Base-by-base conservation (phyloP, 139 green algal genomes). In the Chlamydomonas incerta region DNA sequence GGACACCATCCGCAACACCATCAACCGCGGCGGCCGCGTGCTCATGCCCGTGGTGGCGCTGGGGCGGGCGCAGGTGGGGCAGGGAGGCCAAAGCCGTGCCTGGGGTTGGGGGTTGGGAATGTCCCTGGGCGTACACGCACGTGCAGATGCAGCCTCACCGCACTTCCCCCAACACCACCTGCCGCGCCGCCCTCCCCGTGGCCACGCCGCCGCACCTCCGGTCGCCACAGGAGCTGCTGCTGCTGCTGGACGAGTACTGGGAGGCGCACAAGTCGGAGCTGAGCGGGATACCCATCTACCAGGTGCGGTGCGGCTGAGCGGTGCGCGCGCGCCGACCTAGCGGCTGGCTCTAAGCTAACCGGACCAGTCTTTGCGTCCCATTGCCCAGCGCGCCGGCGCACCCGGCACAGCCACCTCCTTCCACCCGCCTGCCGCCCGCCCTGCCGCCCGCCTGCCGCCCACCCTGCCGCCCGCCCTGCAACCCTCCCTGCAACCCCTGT, bases 171-270 rank as follows among this genome's bases (percentile, higher is more conserved):
- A 50, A 50, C 41, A 5, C 41, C 41, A 50, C 41, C 72, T n/a
- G 72, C 18, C 58, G 29, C 52, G 26, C 50, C 41, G n/a, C 69
- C 37, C 26, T 31, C 9, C 17, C 18, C 41, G 50, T 35, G 21
- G 24, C 41, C 60, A 21, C 23, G 13, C 37, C 69, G 28, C 72
- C 5, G n/a, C n/a, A n/a, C n/a, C n/a, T n/a, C n/a, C n/a, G n/a
- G n/a, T n/a, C n/a, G n/a, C 6, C 34, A 28, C 93, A 98, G 93
- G 96, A 99, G 93, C 94, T 99, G 77, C 92, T 99, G 76, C 93
- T 99, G 62, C 96, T 99, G 69, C 87, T 99, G 67, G 97, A 99
- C 73, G 98, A 99, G 79, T 94, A 98, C 91, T 99, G 98, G 98
- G 80, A 93, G 72, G 72, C 81, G 26, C 92, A 98, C 83, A 83